Evolutionary conservation across 805 yeast species (phyloP).

Genomic region (Saccharomyces kudriavzevii): DNA sequence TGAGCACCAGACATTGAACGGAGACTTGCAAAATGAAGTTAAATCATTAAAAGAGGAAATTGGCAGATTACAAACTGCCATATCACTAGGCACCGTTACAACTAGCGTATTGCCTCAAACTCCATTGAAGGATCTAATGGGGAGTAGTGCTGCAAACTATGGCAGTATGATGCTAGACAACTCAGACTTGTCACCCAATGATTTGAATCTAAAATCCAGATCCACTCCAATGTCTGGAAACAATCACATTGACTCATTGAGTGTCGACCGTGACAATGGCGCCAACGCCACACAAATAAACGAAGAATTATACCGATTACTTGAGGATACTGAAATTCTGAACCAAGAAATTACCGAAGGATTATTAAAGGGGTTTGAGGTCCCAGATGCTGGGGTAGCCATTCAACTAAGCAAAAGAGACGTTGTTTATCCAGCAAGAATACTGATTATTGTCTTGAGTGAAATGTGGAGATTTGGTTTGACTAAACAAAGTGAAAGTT

Average conservation of each 20-base stretch:
- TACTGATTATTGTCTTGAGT: constrained; percentile 80
- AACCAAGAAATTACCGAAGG: constrained; percentile 84
- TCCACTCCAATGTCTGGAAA: not conserved
- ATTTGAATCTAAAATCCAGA: not conserved
- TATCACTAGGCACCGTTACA: constrained; percentile 26
- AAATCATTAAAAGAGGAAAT: constrained; percentile 41
- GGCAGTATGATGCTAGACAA: not conserved
- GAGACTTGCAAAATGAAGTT: constrained; percentile 56
- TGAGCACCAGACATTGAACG: constrained; percentile 55
- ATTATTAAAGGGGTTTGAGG: constrained; percentile 70
- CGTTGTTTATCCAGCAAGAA: constrained; percentile 91
- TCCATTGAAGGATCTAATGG: constrained; percentile 27
- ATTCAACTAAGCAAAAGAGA: constrained; percentile 79
- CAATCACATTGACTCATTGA: constrained; percentile 10
- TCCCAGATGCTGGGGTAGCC: constrained; percentile 81
- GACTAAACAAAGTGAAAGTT: constrained; percentile 83
- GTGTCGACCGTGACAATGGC: constrained; percentile 15
- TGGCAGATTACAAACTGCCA: constrained; percentile 33
- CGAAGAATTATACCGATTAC: constrained; percentile 61
- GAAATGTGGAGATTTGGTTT: constrained; percentile 98
- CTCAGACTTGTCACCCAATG: not conserved
- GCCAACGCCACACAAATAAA: constrained; percentile 54
- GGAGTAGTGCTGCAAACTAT: constrained; percentile 20
- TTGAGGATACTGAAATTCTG: constrained; percentile 62
- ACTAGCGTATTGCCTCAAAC: constrained; percentile 28